Evolutionary conservation across 148 eudicot genomes (phyloP).

Genomic region (Rhododendron vialii): DNA sequence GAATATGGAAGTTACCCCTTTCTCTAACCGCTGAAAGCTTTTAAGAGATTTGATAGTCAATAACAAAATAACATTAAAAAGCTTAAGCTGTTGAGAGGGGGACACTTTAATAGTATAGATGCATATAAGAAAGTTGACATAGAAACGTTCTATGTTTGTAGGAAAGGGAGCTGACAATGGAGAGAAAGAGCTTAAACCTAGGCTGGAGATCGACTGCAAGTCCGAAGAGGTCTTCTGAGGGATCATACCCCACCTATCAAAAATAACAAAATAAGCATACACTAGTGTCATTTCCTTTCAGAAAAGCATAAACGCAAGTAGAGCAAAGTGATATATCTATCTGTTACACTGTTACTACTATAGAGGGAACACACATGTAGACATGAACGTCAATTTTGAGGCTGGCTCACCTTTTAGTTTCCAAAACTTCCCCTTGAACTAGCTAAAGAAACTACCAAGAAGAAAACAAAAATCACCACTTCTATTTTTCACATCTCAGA

Average conservation of each 20-base stretch:
- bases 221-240: conserved; percentile 63
- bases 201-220: conserved; percentile 41
- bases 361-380: neutral
- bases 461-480: neutral
- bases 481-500: no score
- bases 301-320: neutral
- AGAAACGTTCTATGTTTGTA: neutral
- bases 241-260: conserved; percentile 53
- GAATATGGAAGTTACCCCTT: neutral
- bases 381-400: neutral
- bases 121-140: neutral
- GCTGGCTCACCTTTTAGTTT: neutral
- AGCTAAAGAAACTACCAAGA: neutral
- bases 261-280: neutral
- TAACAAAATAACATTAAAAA: neutral
- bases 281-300: neutral
- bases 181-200: conserved; percentile 35
- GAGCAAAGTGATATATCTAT: no score
- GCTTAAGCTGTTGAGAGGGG: neutral
- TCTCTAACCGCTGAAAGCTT: neutral
- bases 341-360: neutral
- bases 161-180: neutral
- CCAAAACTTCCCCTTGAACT: neutral
- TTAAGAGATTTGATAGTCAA: neutral
- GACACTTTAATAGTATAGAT: neutral